A percentile compares a stretch with the other conserved stretches of the same genome.
These are phyloP conservation scores for Daedaleopsis nitida DNA, from an alignment of 768 basidiomycete species.

Conservation along the genomic window DNA sequence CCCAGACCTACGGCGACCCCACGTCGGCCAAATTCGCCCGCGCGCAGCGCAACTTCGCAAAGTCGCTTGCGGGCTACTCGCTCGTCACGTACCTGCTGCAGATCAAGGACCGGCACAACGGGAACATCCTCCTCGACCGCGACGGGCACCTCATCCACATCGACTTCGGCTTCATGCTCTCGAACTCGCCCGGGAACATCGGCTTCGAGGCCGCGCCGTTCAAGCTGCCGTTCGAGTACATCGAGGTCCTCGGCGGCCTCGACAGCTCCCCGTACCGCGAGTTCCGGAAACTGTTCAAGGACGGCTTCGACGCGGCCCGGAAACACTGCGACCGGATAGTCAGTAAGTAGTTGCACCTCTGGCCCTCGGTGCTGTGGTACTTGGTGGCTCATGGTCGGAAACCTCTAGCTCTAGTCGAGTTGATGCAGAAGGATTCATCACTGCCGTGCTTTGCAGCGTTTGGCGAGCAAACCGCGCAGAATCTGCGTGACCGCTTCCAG, in stretches of 20 bases:
- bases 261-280: slow-evolving; percentile 75
- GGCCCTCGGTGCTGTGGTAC: background rate
- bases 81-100: slow-evolving; percentile 95
- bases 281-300: slow-evolving; percentile 85
- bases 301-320: slow-evolving; percentile 90
- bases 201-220: slow-evolving; percentile 99
- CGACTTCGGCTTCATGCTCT: slow-evolving; percentile 98
- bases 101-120: slow-evolving; percentile 98
- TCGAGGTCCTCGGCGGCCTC: slow-evolving; percentile 92
- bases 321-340: slow-evolving; percentile 97
- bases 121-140: slow-evolving; percentile 94
- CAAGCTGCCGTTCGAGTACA: slow-evolving; percentile 92
- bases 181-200: slow-evolving; percentile 95
- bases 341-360: slow-evolving; percentile 50
- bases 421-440: slow-evolving; percentile 97
- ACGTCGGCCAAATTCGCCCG: slow-evolving; percentile 84
- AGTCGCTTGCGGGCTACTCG: slow-evolving; percentile 93
- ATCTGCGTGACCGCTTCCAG: slow-evolving; percentile 92
- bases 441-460: slow-evolving; percentile 90
- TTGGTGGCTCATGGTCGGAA: background rate
- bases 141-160: slow-evolving; percentile 96
- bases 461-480: slow-evolving; percentile 87
- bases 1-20: slow-evolving; percentile 86
- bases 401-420: slow-evolving; percentile 74
- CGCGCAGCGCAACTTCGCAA: slow-evolving; percentile 93